Evolutionary conservation across 73 alveolate species (phyloP).

Genomic region (Durusdinium trenchii): DNA sequence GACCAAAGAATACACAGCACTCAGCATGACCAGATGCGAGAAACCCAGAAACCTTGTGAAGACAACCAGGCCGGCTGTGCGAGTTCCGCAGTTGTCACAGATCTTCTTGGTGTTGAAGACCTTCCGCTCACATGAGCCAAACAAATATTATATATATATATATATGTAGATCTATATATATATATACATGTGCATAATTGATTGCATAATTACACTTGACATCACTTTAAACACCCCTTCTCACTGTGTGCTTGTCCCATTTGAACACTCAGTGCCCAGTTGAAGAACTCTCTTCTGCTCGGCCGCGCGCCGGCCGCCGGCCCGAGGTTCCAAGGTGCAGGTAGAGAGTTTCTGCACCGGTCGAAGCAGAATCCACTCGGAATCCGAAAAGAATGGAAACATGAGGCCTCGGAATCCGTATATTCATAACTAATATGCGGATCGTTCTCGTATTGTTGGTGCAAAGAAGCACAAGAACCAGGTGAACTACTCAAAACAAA

Average conservation of each 20-base stretch:
- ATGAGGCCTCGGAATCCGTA: no score
- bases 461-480: no score
- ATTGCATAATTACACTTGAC: no score
- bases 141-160: background rate
- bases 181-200: background rate
- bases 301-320: constrained; percentile 26
- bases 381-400: no score
- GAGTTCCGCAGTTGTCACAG: constrained; percentile 91
- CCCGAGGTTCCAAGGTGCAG: constrained; percentile 58
- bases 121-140: background rate
- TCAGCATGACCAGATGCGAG: background rate
- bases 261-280: no score
- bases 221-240: no score
- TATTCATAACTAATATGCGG: no score
- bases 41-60: background rate
- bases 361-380: no score
- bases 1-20: background rate
- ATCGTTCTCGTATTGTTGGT: no score
- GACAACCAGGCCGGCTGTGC: background rate
- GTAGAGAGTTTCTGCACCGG: constrained; percentile 66
- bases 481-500: no score
- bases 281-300: background rate
- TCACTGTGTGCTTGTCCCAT: no score
- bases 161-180: no score
- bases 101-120: constrained; percentile 93